A percentile compares a stretch with the other conserved stretches of the same genome.
phyloP scores from a whole-genome alignment of 1,284 basidiomycete genomes.

The Tetrapyrgos nigripes region DNA sequence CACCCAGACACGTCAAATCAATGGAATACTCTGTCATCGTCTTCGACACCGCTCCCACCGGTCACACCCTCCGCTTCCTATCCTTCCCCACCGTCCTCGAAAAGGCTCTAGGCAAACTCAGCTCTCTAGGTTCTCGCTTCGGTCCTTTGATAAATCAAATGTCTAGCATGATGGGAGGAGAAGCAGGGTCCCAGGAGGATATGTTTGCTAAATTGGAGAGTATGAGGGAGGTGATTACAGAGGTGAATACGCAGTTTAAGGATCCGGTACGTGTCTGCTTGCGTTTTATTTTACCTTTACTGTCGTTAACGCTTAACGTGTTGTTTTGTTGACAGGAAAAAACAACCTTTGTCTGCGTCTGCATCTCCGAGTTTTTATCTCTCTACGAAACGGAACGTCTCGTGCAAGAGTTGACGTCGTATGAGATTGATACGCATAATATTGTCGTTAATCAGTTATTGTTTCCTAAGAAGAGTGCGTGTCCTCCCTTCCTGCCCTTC shows the following conservation, averaged over 20 bases:
- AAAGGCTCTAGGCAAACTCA: conserved; percentile 96
- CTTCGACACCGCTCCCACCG: conserved; percentile 98
- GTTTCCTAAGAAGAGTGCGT: conserved; percentile 88
- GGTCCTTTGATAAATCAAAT: conserved; percentile 99
- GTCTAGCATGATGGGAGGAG: conserved; percentile 94
- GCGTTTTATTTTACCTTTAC: conserved; percentile 45
- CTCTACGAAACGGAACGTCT: conserved; percentile 98
- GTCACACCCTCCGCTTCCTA: conserved; percentile 97
- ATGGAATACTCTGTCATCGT: conserved; percentile 99
- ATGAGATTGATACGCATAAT: conserved; percentile 99
- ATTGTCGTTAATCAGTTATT: conserved; percentile 98
- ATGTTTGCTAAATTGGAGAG: conserved; percentile 98
- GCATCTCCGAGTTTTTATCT: conserved; percentile 98
- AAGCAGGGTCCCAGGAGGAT: conserved; percentile 88
- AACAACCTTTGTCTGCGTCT: conserved; percentile 98
- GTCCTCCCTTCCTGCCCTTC: background rate
- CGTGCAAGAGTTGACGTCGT: conserved; percentile 94
- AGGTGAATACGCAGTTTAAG: conserved; percentile 99
- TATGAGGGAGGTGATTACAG: conserved; percentile 97
- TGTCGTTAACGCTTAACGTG: background rate
- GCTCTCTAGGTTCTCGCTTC: conserved; percentile 89
- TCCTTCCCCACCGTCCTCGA: conserved; percentile 98
- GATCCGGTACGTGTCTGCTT: conserved; percentile 89
- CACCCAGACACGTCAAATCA: conserved; percentile 93
- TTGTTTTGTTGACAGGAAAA: conserved; percentile 73